These are phyloP conservation scores for Atkinsonella texensis DNA, from an alignment of 2,329 filamentous ascomycete species.

Conservation along the genomic window DNA sequence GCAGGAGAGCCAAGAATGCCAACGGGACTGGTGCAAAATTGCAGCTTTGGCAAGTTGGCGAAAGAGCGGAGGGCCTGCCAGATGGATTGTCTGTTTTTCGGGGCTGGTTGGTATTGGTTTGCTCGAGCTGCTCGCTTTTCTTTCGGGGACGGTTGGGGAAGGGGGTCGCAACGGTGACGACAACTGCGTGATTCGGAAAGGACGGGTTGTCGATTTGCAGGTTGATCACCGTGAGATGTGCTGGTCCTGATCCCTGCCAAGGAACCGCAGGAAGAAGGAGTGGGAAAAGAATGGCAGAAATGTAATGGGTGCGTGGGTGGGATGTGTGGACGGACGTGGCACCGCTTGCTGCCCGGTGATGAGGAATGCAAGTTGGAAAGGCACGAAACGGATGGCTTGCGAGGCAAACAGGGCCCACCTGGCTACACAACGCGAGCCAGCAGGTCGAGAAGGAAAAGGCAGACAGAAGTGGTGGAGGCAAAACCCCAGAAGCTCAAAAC, in stretches of 20 bases:
- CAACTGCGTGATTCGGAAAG: constrained; percentile 7
- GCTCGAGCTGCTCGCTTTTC: background rate
- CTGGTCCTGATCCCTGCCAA: background rate
- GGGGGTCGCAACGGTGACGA: background rate
- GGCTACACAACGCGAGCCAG: background rate
- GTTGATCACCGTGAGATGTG: background rate
- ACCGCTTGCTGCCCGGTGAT: background rate
- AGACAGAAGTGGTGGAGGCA: background rate
- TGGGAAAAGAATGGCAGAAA: background rate
- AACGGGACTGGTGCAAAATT: background rate
- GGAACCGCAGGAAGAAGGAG: constrained; percentile 4
- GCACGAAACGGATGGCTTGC: background rate
- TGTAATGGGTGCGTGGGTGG: background rate
- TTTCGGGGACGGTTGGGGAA: background rate
- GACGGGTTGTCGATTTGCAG: background rate
- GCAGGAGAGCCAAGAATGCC: background rate
- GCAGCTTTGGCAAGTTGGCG: background rate
- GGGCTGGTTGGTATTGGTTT: background rate
- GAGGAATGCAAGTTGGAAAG: background rate
- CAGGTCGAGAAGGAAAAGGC: background rate
- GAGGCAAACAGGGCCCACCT: background rate
- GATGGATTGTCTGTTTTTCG: background rate
- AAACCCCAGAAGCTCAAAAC: background rate
- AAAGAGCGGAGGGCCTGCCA: background rate
- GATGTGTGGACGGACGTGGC: background rate